Evolutionary conservation across 495 filamentous ascomycete genomes (phyloP), one percentile per base, ranked within the genome.

Genomic region (Hyaloscypha variabilis): DNA sequence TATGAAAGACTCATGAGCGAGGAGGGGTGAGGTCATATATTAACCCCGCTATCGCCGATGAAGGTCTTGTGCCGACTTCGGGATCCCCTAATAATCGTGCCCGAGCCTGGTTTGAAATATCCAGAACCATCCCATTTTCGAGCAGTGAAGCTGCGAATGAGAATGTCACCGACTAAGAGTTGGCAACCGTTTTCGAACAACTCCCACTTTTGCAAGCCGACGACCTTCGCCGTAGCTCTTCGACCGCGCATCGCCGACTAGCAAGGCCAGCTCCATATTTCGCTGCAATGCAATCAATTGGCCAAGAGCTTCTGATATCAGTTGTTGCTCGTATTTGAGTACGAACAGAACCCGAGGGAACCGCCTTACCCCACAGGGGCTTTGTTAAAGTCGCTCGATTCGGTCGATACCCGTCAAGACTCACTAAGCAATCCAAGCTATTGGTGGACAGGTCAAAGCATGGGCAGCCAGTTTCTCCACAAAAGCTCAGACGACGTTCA

Each of bases 1-100:
- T n/a, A n/a, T n/a, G n/a, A n/a, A n/a, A n/a, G n/a, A n/a, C n/a
- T n/a, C n/a, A n/a, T n/a, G n/a, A n/a, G n/a, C n/a, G n/a, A n/a
- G n/a, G n/a, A n/a, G n/a, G n/a, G n/a, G 51, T 24, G 0, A 24
- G 21, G 51, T 54, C 51, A 24, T 54, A 53, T 24, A 6, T 25
- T 53, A 54, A 28, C 51, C 8, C 51, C 51, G 51, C 51, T 10
- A 24, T 54, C 8, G 51, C 51, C 21, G 51, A n/a, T 46, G 39
- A 46, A 11, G 39, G 4, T 17, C 4, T 46, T 46, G 11, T 3
- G 19, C 14, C 39, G 39, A n/a, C 51, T 54, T 29, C n/a, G 8
- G n/a, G n/a, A n/a, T n/a, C n/a, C n/a, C n/a, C n/a, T n/a, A n/a
- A n/a, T n/a, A n/a, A n/a, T n/a, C n/a, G n/a, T n/a, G n/a, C n/a